Evolutionary conservation across 2,329 filamentous ascomycete genomes (phyloP).

Genomic region (Beauveria sp.): DNA sequence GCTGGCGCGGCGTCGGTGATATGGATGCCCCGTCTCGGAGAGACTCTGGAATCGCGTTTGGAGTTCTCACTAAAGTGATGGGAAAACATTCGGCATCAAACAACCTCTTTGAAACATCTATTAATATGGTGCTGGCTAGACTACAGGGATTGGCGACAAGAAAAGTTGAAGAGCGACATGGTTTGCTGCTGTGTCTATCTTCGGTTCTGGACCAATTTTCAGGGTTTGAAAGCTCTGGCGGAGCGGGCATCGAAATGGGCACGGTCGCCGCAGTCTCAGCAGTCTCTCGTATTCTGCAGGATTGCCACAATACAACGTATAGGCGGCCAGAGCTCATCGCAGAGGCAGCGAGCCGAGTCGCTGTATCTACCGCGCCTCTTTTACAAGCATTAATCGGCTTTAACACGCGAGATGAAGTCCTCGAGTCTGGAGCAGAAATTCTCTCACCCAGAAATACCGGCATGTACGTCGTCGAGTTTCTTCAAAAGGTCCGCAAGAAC

Average conservation of each 20-base stretch:
- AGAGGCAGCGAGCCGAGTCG: slow-evolving; percentile 52
- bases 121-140: slow-evolving; percentile 35
- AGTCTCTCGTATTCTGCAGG: slow-evolving; percentile 30
- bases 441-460: slow-evolving; percentile 17
- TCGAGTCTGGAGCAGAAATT: slow-evolving; percentile 19
- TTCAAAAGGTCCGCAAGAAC: slow-evolving; percentile 15
- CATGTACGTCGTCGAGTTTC: slow-evolving; percentile 18
- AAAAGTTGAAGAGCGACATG: slow-evolving; percentile 64
- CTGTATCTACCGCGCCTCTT: slow-evolving; percentile 44
- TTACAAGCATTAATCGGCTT: slow-evolving; percentile 31
- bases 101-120: slow-evolving; percentile 15
- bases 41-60: slow-evolving; percentile 63
- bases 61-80: slow-evolving; percentile 42
- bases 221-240: slow-evolving; percentile 17
- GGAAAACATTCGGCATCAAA: slow-evolving; percentile 23
- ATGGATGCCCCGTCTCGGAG: slow-evolving; percentile 66
- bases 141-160: slow-evolving; percentile 40
- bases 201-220: slow-evolving; percentile 45
- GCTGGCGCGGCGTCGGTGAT: slow-evolving; percentile 85
- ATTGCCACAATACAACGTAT: slow-evolving; percentile 35
- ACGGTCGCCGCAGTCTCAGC: slow-evolving; percentile 21
- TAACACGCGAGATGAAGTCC: background rate
- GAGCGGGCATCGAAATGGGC: slow-evolving; percentile 19
- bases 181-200: slow-evolving; percentile 55
- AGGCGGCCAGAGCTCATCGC: slow-evolving; percentile 58